Evolutionary conservation across 1,284 basidiomycete genomes (phyloP).

Genomic region (Apiotrichum brassicae): DNA sequence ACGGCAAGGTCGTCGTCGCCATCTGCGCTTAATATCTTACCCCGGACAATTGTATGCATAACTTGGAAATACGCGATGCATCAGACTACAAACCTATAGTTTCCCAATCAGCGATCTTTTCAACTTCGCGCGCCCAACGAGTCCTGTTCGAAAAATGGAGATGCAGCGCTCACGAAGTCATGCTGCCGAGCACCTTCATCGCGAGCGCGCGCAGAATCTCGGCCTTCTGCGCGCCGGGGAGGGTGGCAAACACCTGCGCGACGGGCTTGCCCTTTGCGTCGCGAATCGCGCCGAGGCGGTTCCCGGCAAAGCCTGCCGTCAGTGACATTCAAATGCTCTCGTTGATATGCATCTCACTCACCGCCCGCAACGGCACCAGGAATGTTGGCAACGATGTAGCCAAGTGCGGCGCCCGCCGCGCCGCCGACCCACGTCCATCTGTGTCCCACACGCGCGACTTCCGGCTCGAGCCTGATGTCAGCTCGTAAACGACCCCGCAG

Average conservation of each 20-base stretch:
- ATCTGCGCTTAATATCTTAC: slow-evolving; percentile 4
- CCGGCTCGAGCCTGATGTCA: slow-evolving; percentile 41
- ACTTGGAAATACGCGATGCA: neutral
- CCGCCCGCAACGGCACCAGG: slow-evolving; percentile 58
- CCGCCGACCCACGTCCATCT: slow-evolving; percentile 56
- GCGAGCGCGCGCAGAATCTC: slow-evolving; percentile 82
- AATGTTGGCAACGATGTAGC: slow-evolving; percentile 81
- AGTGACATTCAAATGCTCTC: neutral
- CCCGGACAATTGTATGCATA: too few species aligned
- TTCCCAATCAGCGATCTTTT: too few species aligned
- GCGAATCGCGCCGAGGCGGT: slow-evolving; percentile 74
- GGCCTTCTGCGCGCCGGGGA: slow-evolving; percentile 75
- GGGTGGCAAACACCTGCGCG: slow-evolving; percentile 76
- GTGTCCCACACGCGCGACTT: slow-evolving; percentile 42
- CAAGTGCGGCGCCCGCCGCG: slow-evolving; percentile 57
- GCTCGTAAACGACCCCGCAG: neutral
- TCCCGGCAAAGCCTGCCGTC: slow-evolving; percentile 58
- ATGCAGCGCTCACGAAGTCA: slow-evolving; percentile 10
- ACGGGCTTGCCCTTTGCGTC: slow-evolving; percentile 92
- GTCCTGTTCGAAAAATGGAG: too few species aligned
- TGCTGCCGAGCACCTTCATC: slow-evolving; percentile 72
- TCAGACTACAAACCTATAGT: neutral
- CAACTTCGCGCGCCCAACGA: too few species aligned
- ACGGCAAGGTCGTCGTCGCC: slow-evolving; percentile 21
- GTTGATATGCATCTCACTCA: slow-evolving; percentile 13